phyloP scores from a whole-genome alignment of 371 early-diverging fungal species.

The Mortierella sp. region DNA sequence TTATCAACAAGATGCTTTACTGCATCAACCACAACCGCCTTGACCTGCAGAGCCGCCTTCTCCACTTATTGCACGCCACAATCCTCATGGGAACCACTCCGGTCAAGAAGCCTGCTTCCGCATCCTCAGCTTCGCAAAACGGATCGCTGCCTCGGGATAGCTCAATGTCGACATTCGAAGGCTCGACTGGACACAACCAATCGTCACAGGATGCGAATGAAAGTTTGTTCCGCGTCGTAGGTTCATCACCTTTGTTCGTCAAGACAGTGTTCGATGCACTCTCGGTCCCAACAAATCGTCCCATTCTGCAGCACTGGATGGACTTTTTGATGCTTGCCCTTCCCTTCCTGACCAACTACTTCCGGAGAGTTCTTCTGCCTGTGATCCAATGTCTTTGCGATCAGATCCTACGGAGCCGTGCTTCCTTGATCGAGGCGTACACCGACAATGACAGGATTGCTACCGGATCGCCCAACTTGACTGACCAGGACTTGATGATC shows the following conservation, averaged over 20 bases:
- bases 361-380: conserved; percentile 72
- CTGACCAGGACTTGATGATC: conserved; percentile 67
- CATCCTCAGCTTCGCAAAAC: conserved; percentile 15
- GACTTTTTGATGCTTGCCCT: conserved; percentile 78
- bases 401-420: conserved; percentile 66
- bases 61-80: conserved; percentile 75
- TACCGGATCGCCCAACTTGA: conserved; percentile 30
- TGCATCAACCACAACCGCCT: conserved; percentile 68
- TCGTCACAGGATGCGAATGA: conserved; percentile 28
- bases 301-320: conserved; percentile 82
- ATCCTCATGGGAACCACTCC: conserved; percentile 61
- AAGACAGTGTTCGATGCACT: conserved; percentile 76
- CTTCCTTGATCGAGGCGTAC: conserved; percentile 50
- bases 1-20: conserved; percentile 71
- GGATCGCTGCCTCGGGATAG: conserved; percentile 25
- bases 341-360: conserved; percentile 72
- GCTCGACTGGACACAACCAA: conserved; percentile 16
- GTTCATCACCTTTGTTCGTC: conserved; percentile 68
- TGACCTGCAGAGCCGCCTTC: conserved; percentile 79
- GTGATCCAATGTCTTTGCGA: conserved; percentile 75
- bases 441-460: conserved; percentile 2
- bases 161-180: conserved; percentile 41
- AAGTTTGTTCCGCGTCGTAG: conserved; percentile 44
- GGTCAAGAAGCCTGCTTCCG: conserved; percentile 20
- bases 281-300: conserved; percentile 67